Base-by-base conservation (phyloP, 345 rosid genomes). In the Populus simonii region DNA sequence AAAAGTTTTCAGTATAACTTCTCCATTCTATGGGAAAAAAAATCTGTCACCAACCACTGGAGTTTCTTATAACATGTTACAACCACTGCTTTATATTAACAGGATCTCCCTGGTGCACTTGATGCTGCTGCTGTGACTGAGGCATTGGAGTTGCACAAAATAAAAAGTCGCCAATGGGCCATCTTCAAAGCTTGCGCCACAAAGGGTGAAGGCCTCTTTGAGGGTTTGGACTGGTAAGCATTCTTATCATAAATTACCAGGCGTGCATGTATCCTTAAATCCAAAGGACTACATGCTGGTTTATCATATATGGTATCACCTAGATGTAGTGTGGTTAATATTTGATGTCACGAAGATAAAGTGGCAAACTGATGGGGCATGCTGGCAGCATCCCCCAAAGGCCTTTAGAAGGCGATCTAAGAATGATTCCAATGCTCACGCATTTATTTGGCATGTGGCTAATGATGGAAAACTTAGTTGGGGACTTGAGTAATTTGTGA, bases 141-240 rank as follows among this genome's bases (percentile, higher is more conserved):
- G 76, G 83, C 80, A 27, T 57, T 83, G 39, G 80, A 76, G 70
- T 74, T 79, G 79, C 83, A 79, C 78, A 74, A 70, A 65, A 72
- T 79, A 29, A 83, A 85, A 53, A 49, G 23, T 72, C 75, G 78
- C 38, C 80, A 76, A 29, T 80, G 83, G 80, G 74, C 84, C 73
- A 81, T 81, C 76, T 77, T 81, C 51, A 81, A 81, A 69, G 74
- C 78, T 66, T 77, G 74, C 66, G 84, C 78, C 70, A 25, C 68
- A 6, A 84, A 80, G 65, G 81, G 81, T 17, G 83, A 78, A 77
- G 83, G 83, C 20, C 80, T 74, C 66, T 74, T 49, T 59, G 79
- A 80, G 67, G 78, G 80, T 43, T 45, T 80, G 77, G 80, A 84
- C 76, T 77, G 81, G 83, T 75, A 74, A 78, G 81, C 51, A 51